These are phyloP conservation scores for Abelmoschus esculentus DNA, from an alignment of 345 rosid genomes.

Conservation along the genomic window DNA sequence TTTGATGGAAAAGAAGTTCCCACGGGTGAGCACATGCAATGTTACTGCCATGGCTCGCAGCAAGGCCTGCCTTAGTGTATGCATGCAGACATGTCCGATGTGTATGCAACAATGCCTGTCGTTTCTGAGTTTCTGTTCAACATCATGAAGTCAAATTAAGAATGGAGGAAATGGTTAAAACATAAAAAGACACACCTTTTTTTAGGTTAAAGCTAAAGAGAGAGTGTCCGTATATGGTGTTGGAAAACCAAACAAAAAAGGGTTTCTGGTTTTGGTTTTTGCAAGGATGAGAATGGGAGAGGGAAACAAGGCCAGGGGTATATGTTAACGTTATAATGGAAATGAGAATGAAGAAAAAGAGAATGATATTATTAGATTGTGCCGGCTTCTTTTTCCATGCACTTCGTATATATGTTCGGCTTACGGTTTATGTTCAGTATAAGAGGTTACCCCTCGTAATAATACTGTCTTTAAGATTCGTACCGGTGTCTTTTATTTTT, in stretches of 20 bases:
- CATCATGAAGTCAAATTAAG: background rate
- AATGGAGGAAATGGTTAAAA: background rate
- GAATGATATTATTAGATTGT: background rate
- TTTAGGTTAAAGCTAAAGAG: background rate
- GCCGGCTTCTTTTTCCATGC: background rate
- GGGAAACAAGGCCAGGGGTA: background rate
- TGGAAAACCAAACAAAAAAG: conserved; percentile 8
- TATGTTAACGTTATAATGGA: background rate
- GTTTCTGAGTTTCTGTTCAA: background rate
- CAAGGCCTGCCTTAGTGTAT: background rate
- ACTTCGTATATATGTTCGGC: too few relatives aligned
- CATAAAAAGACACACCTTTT: background rate
- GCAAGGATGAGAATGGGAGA: background rate
- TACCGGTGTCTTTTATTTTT: background rate
- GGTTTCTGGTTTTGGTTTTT: conserved; percentile 13
- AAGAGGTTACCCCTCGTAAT: too few relatives aligned
- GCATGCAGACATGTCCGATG: background rate
- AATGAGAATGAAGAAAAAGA: background rate
- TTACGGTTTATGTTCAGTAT: too few relatives aligned
- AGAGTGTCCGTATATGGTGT: conserved; percentile 3
- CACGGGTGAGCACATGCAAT: conserved; percentile 1
- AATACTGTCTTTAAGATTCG: background rate
- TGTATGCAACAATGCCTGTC: background rate
- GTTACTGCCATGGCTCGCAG: background rate
- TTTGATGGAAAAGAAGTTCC: background rate